These are phyloP conservation scores for Eucalyptus regnans DNA, from an alignment of 345 rosid genomes.

Conservation along the genomic window DNA sequence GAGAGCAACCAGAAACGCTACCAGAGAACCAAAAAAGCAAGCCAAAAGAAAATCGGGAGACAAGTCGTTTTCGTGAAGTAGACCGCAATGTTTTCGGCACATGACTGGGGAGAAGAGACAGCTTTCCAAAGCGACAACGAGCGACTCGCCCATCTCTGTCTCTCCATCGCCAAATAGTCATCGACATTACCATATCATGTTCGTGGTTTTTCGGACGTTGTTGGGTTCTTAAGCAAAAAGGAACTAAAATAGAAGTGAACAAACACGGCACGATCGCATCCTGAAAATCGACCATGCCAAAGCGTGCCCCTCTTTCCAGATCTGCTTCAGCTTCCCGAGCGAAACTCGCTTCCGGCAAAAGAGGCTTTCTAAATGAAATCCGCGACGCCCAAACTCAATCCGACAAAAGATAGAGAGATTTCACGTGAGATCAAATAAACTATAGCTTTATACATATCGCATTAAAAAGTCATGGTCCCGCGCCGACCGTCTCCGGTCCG, in stretches of 20 bases:
- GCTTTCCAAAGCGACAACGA: background rate
- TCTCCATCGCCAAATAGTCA: background rate
- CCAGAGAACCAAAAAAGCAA: background rate
- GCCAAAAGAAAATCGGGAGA: background rate
- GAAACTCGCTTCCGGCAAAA: background rate
- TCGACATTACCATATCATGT: background rate
- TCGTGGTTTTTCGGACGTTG: no score
- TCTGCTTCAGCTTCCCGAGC: background rate
- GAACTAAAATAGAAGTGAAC: background rate
- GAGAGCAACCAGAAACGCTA: background rate
- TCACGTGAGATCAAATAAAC: background rate
- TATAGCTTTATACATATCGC: background rate
- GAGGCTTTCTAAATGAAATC: background rate
- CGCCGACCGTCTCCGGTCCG: background rate
- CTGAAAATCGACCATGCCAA: background rate
- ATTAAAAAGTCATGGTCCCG: background rate
- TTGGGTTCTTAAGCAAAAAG: background rate
- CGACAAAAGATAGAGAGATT: rapidly evolving
- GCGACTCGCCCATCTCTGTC: background rate
- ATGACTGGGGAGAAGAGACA: background rate
- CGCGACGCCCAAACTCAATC: background rate
- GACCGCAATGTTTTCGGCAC: background rate
- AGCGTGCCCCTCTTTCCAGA: background rate
- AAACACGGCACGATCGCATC: background rate
- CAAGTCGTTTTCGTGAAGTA: background rate